These are phyloP conservation scores for Escallonia herrerae DNA, from an alignment of 129 eudicot species.

Conservation along the genomic window DNA sequence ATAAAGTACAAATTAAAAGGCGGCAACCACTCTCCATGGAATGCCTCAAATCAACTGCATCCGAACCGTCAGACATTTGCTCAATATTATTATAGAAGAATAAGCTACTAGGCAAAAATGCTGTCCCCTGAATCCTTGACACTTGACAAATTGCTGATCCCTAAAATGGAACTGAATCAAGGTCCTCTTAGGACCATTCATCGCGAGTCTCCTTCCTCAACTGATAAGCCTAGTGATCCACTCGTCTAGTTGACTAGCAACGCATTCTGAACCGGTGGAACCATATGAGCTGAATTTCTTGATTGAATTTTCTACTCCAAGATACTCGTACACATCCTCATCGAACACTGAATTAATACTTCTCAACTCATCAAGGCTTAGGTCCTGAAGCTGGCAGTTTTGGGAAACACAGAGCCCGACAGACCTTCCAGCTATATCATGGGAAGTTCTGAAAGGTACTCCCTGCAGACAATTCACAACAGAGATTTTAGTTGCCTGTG, in stretches of 20 bases:
- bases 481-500: neutral
- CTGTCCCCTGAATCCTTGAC: neutral
- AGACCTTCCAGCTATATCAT: slow-evolving; percentile 88
- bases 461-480: slow-evolving; percentile 41
- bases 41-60: too few species aligned
- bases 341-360: slow-evolving; percentile 50
- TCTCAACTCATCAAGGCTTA: slow-evolving; percentile 61
- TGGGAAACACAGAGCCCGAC: slow-evolving; percentile 81
- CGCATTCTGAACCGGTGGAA: slow-evolving; percentile 94
- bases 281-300: slow-evolving; percentile 92
- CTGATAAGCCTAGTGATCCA: slow-evolving; percentile 58
- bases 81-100: neutral
- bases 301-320: slow-evolving; percentile 85
- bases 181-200: neutral
- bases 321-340: slow-evolving; percentile 67
- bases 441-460: slow-evolving; percentile 84
- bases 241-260: slow-evolving; percentile 63
- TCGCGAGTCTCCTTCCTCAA: slow-evolving; percentile 6
- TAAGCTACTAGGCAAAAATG: neutral
- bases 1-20: too few species aligned
- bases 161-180: neutral
- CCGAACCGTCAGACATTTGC: too few species aligned
- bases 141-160: neutral
- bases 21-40: too few species aligned
- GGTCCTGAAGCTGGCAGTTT: slow-evolving; percentile 60